Conservation (phyloP, 2,329 filamentous ascomycete species). For the Aspergillus hortae region DNA sequence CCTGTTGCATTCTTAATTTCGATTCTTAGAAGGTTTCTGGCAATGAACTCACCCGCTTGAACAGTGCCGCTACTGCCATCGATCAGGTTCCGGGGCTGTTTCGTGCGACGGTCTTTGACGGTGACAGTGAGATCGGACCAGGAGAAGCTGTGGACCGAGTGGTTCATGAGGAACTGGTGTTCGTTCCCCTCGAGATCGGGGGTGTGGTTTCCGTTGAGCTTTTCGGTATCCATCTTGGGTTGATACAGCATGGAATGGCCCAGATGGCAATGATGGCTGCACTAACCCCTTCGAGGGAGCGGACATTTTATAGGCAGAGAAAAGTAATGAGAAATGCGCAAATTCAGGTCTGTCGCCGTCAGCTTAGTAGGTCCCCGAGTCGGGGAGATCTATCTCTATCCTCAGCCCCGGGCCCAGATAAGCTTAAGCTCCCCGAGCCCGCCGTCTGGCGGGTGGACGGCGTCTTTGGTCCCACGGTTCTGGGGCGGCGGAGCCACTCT, state of each 20-base stretch:
- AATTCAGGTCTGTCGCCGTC: not conserved
- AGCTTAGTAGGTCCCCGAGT: not conserved
- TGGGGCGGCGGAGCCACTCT: too few species aligned
- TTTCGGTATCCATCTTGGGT: not conserved
- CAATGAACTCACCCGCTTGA: slow-evolving; percentile 50
- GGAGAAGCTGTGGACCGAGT: slow-evolving; percentile 59
- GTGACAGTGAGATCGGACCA: slow-evolving; percentile 67
- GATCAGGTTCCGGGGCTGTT: slow-evolving; percentile 61
- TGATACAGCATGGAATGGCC: not conserved
- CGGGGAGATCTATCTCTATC: not conserved
- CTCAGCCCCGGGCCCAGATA: not conserved
- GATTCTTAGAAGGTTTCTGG: not conserved
- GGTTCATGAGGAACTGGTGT: slow-evolving; percentile 48
- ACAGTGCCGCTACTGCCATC: slow-evolving; percentile 61
- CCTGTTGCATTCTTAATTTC: slow-evolving; percentile 41
- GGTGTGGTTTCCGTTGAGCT: slow-evolving; percentile 1
- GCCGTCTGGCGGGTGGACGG: not conserved
- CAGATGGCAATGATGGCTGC: not conserved
- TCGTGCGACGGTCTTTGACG: slow-evolving; percentile 68
- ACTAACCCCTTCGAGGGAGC: not conserved
- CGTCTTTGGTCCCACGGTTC: not conserved
- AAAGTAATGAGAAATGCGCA: not conserved
- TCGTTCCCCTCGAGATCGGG: slow-evolving; percentile 30
- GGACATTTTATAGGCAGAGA: not conserved
- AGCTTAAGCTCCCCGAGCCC: not conserved